Evolutionary conservation across 805 yeast species (phyloP), one percentile per base, ranked within the genome.

Genomic region (Metschnikowia amazonensis): DNA sequence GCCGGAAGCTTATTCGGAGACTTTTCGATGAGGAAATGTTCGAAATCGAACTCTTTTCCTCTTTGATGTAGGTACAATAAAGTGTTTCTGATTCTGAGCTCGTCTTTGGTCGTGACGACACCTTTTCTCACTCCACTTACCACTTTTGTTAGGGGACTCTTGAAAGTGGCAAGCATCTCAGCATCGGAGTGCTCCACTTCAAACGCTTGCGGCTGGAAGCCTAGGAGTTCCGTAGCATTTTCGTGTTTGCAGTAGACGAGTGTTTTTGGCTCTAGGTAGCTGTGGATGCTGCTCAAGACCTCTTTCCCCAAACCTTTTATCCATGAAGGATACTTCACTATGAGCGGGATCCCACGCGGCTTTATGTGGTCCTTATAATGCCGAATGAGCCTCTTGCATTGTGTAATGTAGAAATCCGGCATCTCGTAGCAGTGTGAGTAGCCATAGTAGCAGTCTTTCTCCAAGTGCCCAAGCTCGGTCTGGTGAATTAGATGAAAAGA

Each of bases 241-340:
- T 46, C 47, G 23, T 54, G 57, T 3, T 63, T 58, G 45, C 89
- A 57, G 45, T 81, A 75, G 0, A 86, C 61, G 20, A 86, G 59
- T 49, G 77, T 73, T 0, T 83, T 75, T 0, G 95, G 87, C 21
- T 69, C 63, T 1, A 77, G 61, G 8, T 61, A 47, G 0, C 55
- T 48, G 2, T 81, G 67, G 2, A 85, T 64, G 23, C 72, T 66
- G 13, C 64, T 69, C n/a, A 86, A 68, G 7, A 89, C 64, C 39
- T 80, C 83, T 13, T 82, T 70, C 0, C 97, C 97, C 50, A 80
- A 81, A 0, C 97, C 97, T 62, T 86, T 86, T 25, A 89, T 77
- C 96, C 96, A 89, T 0, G 96, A 96, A 0, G 97, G 92, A 1
- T 90, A 79, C 56, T 89, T 89, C 3, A 90, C 73, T 1, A 89